These are phyloP conservation scores for Thraustochytrium sp. DNA, from an alignment of 352 stramenopile genomes.

Conservation along the genomic window DNA sequence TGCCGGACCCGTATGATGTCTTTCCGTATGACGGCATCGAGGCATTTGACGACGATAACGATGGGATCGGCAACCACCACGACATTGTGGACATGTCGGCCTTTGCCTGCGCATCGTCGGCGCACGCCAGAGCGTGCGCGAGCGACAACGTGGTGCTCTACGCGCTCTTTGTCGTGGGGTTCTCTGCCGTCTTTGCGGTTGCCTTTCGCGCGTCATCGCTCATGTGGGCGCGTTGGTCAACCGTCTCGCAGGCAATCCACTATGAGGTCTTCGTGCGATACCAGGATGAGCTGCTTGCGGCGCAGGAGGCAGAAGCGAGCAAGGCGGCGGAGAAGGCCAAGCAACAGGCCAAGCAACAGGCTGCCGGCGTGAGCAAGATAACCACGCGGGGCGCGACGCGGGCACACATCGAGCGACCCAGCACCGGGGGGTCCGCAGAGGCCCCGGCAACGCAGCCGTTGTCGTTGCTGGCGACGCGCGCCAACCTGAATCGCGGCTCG, in stretches of 20 bases:
- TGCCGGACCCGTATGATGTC: constrained; percentile 27
- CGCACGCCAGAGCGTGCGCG: background rate
- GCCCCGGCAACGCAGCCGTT: too few relatives aligned
- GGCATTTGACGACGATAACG: constrained; percentile 19
- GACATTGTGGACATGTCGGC: constrained; percentile 8
- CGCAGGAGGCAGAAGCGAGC: background rate
- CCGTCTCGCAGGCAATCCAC: background rate
- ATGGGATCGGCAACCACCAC: background rate
- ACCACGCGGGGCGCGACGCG: too few relatives aligned
- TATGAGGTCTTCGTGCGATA: constrained; percentile 8
- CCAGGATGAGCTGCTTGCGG: background rate
- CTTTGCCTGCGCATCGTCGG: background rate
- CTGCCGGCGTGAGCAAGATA: too few relatives aligned
- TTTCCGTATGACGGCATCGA: constrained; percentile 34
- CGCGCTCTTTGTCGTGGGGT: background rate
- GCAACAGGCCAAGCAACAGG: background rate
- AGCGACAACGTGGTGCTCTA: constrained; percentile 25
- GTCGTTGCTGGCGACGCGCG: too few relatives aligned
- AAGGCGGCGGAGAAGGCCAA: background rate
- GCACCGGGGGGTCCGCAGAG: too few relatives aligned
- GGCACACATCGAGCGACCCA: too few relatives aligned
- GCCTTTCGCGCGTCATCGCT: background rate
- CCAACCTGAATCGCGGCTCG: too few relatives aligned
- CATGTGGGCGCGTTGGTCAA: background rate
- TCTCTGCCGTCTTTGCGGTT: background rate